These are phyloP conservation scores for Stagonosporopsis chrysanthemi DNA, from an alignment of 2,329 filamentous ascomycete genomes.

Conservation along the genomic window DNA sequence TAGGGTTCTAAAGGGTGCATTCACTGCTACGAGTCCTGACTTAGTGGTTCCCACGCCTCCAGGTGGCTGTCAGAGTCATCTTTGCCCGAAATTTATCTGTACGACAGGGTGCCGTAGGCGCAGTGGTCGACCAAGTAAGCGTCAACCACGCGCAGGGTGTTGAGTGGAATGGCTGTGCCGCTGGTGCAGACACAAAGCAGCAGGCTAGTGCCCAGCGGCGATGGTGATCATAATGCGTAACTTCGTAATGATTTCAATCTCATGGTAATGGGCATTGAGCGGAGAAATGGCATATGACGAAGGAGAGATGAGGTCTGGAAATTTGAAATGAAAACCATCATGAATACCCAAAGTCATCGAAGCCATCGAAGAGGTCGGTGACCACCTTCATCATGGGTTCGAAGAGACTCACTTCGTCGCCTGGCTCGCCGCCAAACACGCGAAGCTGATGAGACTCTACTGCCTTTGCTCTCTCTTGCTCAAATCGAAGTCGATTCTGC, in stretches of 20 bases:
- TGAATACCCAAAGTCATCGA: constrained; percentile 55
- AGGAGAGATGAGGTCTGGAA: constrained; percentile 13
- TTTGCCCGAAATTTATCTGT: constrained; percentile 21
- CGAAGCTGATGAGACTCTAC: constrained; percentile 50
- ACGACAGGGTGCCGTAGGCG: background rate
- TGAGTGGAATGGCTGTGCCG: background rate
- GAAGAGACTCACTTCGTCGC: constrained; percentile 53
- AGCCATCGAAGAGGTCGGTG: constrained; percentile 54
- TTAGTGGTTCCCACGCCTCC: constrained; percentile 49
- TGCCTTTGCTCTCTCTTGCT: constrained; percentile 39
- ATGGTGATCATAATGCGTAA: constrained; percentile 3
- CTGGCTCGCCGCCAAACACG: constrained; percentile 54
- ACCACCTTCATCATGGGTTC: constrained; percentile 58
- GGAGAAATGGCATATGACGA: constrained; percentile 23
- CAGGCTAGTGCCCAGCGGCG: background rate
- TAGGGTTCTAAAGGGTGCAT: constrained; percentile 20
- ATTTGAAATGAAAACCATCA: constrained; percentile 30
- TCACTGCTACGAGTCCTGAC: constrained; percentile 51
- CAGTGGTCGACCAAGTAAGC: background rate
- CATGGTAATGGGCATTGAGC: constrained; percentile 4
- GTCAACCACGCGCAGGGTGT: background rate
- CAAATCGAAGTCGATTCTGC: constrained; percentile 43
- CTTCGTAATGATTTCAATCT: constrained; percentile 10
- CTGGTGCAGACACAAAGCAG: background rate
- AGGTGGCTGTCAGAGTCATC: constrained; percentile 41